Base-by-base conservation (phyloP, 257 asterid species). In the Nicotiana obtusifolia region DNA sequence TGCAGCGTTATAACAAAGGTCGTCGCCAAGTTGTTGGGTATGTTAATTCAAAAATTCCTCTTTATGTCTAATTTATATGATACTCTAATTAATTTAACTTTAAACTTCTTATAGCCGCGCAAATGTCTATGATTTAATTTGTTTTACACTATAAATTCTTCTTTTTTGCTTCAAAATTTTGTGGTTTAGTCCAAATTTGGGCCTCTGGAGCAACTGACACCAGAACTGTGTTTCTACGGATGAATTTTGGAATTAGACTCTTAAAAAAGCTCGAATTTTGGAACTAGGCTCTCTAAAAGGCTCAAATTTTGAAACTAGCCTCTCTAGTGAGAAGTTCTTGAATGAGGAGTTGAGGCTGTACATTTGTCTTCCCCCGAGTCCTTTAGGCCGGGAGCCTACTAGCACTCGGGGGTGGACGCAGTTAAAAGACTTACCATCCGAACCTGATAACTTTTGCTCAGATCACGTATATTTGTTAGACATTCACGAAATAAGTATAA, bases 21-120 rank as follows among this genome's bases (percentile, higher is more conserved):
- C 93, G 91, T 82, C 98, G 98, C 78, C 97, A 90, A 87, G 97
- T 94, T 76, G 98, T 94, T 67, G 98, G 98, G 98, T 94, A 7
- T 17, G 86, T 84, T 3, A 22, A 64, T 22, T 17, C 13, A 64
- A 10, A 28, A 64, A 6, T 8, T 22, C 19, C 16, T 0, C 7
- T 65, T 1, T 14, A 14, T 67, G 24, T 31, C 8, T 35, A 35
- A 9, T 30, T 30, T 33, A 16, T 33, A 0, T 35, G 9, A 35
- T 35, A 13, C 3, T 41, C 3, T 41, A 41, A 8, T 41, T 2
- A 41, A 41, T 41, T 41, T 41, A 41, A 41, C 4, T 41, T 41
- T 41, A 41, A 41, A 11, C 3, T 9, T 41, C 4, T 30, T 30
- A 30, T 41, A 0, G 4, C 13, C 49, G 3, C 10, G 2, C 13